Evolutionary conservation across 1,284 basidiomycete genomes (phyloP).

Genomic region (Leccinum pallidistipes): DNA sequence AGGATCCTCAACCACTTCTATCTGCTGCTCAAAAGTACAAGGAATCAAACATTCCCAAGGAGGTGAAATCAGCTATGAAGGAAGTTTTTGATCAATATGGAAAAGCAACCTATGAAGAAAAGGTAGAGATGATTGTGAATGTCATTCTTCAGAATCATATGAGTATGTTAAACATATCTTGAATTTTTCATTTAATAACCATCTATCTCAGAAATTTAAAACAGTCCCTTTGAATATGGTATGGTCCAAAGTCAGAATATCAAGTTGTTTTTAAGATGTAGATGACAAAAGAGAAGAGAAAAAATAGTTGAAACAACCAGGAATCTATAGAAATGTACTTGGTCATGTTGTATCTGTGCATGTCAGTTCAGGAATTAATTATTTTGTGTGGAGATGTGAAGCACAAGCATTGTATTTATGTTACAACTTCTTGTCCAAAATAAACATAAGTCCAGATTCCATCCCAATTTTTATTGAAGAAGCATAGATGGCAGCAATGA

Average conservation of each 20-base stretch:
- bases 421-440: no score
- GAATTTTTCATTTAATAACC: rapidly evolving
- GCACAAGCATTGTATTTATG: no score
- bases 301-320: no score
- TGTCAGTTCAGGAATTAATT: not conserved
- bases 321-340: no score
- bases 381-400: not conserved
- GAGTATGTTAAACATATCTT: not conserved
- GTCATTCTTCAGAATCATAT: not conserved
- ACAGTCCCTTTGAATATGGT: not conserved
- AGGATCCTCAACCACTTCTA: not conserved
- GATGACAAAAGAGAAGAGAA: no score
- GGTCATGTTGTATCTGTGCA: no score
- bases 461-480: no score
- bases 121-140: not conserved
- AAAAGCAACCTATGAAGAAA: not conserved
- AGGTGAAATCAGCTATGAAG: not conserved
- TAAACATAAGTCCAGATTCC: no score
- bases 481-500: no score
- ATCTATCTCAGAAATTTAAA: not conserved
- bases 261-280: no score
- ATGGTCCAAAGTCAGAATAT: no score
- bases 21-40: not conserved
- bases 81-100: not conserved
- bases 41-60: not conserved